Base-by-base conservation (phyloP, 768 basidiomycete genomes). In the Naganishia onofrii region DNA sequence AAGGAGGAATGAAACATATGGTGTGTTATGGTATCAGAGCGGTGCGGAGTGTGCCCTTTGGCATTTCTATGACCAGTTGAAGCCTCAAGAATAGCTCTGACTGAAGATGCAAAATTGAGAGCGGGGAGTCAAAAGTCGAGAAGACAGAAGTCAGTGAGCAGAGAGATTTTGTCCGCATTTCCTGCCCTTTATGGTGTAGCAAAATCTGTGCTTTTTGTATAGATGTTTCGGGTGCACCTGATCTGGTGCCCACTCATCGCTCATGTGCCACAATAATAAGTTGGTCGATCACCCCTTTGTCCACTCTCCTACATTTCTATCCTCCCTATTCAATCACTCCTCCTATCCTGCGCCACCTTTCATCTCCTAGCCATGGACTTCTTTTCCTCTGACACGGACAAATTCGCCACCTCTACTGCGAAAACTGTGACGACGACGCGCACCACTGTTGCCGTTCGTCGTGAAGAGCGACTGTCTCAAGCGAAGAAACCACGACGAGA, bases 381-480 rank as follows among this genome's bases (percentile, higher is more conserved):
- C 23, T 63, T 63, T 17, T 34, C 36, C 29, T 21, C 54, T 23
- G 60, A 63, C 42, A n/a, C 48, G 48, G 60, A 63, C 60, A 63
- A 44, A 15, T 63, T 63, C 28, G 60, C 60, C 10, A 23, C 60
- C 8, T 42, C 60, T 6, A 5, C 28, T 13, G 21, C 38, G 42
- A 63, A 63, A 34, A 63, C 60, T 7, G 38, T 63, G 8, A 63
- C 60, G 12, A 63, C 60, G 42, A 51, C 48, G 7, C 60, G 60
- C 60, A 63, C 38, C 42, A 63, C 60, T 17, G 60, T 63, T 34
- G 4, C 26, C 38, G 60, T 63, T 2, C 60, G 60, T 2, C 60
- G 19, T 13, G 31, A 31, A 42, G 60, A 26, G 31, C 36, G 60
- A 0, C 60, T 34, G 23, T 31, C 38, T 15, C 23, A 34, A 63